Evolutionary conservation across 495 filamentous ascomycete genomes (phyloP).

Genomic region (Saxispiralis lemnorum): DNA sequence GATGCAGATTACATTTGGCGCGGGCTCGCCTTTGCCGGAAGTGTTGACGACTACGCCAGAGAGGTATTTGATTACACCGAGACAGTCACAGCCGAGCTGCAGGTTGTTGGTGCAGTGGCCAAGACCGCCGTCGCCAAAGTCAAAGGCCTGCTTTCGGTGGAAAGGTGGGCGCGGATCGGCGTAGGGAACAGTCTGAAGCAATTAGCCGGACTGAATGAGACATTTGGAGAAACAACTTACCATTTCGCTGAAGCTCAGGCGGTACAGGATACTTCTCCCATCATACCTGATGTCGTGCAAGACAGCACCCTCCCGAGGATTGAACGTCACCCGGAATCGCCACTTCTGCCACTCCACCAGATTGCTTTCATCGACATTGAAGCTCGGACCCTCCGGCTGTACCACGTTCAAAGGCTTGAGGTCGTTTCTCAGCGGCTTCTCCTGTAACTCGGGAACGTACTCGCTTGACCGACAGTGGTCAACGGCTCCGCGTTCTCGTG

Average conservation of each 20-base stretch:
- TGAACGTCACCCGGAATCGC: slow-evolving; percentile 34
- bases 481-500: slow-evolving; percentile 9
- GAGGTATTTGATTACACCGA: slow-evolving; percentile 32
- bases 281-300: slow-evolving; percentile 42
- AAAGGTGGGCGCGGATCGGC: slow-evolving; percentile 27
- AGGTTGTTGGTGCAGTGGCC: slow-evolving; percentile 22
- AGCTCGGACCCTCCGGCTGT: slow-evolving; percentile 21
- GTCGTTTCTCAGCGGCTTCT: slow-evolving; percentile 28
- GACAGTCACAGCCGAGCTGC: slow-evolving; percentile 22
- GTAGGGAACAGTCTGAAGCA: slow-evolving; percentile 8
- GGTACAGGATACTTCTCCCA: slow-evolving; percentile 48
- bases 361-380: slow-evolving; percentile 15
- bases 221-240: slow-evolving; percentile 40
- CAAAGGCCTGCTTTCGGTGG: slow-evolving; percentile 23
- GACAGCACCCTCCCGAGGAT: slow-evolving; percentile 23
- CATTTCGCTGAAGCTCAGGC: slow-evolving; percentile 57
- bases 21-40: slow-evolving; percentile 32
- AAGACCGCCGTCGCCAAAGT: slow-evolving; percentile 22
- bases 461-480: slow-evolving; percentile 29
- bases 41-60: slow-evolving; percentile 39
- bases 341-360: slow-evolving; percentile 25
- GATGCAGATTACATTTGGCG: slow-evolving; percentile 20
- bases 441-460: slow-evolving; percentile 35
- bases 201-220: not conserved
- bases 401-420: slow-evolving; percentile 23